These are phyloP conservation scores for Jamesozyma gamospora DNA, from an alignment of 805 yeast genomes.

Conservation along the genomic window DNA sequence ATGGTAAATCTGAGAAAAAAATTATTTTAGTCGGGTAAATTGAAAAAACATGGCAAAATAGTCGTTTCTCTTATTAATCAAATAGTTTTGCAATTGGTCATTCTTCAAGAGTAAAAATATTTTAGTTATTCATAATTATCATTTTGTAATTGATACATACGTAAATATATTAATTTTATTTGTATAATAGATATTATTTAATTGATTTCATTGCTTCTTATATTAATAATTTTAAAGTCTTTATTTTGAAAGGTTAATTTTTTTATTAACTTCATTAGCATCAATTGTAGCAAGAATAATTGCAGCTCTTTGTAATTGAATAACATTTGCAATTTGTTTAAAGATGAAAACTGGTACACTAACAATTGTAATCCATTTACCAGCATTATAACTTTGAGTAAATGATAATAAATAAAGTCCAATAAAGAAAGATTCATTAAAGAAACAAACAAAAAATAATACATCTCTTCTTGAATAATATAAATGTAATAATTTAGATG, in stretches of 20 bases:
- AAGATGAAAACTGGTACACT: conserved; percentile 82
- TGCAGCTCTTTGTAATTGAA: conserved; percentile 84
- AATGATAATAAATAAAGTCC: conserved; percentile 76
- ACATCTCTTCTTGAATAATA: conserved; percentile 83
- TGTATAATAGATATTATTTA: no score
- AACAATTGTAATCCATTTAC: conserved; percentile 45
- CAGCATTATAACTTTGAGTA: conserved; percentile 37
- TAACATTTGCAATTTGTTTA: conserved; percentile 81
- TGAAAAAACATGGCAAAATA: no score
- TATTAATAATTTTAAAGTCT: no score
- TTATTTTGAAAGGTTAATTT: conserved; percentile 5
- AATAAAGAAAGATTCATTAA: conserved; percentile 87
- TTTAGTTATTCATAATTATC: no score
- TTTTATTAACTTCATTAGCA: conserved; percentile 29
- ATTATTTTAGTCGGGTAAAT: no score
- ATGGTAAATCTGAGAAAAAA: no score
- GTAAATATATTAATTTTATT: no score
- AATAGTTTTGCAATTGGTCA: no score
- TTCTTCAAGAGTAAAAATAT: no score
- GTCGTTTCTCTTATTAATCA: no score
- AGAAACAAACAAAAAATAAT: conserved; percentile 80
- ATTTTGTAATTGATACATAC: no score
- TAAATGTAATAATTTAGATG: conserved; percentile 62
- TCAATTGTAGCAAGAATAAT: conserved; percentile 68
- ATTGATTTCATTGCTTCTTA: no score